These are phyloP conservation scores for Sporothrix euskadiensis DNA, from an alignment of 2,329 filamentous ascomycete species.

Conservation along the genomic window DNA sequence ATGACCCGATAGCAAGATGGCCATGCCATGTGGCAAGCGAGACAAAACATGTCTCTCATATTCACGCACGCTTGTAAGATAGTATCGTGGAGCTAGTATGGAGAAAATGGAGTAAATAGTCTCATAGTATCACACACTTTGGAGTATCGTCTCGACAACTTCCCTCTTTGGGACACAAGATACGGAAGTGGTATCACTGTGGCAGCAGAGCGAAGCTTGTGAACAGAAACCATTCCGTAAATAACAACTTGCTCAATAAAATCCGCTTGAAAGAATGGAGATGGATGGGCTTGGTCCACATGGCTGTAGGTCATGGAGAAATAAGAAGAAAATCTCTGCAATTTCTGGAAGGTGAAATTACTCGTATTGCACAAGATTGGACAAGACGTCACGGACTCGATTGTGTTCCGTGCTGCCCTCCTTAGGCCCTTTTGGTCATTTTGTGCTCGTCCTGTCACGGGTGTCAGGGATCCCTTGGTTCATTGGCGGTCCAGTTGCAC, in stretches of 20 bases:
- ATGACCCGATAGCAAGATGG: not conserved
- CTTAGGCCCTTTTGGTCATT: not conserved
- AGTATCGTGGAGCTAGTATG: not conserved
- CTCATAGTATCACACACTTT: not conserved
- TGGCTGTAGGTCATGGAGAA: not conserved
- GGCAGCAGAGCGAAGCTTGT: not conserved
- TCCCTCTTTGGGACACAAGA: not conserved
- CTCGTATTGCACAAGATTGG: constrained; percentile 1
- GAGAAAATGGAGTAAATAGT: not conserved
- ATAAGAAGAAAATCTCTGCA: not conserved
- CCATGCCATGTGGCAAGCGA: constrained; percentile 19
- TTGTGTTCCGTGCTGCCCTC: constrained; percentile 17
- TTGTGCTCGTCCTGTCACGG: not conserved
- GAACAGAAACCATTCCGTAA: not conserved
- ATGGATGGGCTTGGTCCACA: not conserved
- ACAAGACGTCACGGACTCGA: constrained; percentile 1
- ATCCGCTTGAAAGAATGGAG: not conserved
- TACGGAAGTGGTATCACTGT: not conserved
- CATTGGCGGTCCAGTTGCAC: not conserved
- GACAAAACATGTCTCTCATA: constrained; percentile 4
- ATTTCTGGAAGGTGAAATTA: not conserved
- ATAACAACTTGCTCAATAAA: not conserved
- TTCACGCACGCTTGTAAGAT: not conserved
- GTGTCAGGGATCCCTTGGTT: constrained; percentile 1
- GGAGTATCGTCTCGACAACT: not conserved